Conservation (phyloP, 768 basidiomycete genomes). For the Clitopilus passeckerianus region DNA sequence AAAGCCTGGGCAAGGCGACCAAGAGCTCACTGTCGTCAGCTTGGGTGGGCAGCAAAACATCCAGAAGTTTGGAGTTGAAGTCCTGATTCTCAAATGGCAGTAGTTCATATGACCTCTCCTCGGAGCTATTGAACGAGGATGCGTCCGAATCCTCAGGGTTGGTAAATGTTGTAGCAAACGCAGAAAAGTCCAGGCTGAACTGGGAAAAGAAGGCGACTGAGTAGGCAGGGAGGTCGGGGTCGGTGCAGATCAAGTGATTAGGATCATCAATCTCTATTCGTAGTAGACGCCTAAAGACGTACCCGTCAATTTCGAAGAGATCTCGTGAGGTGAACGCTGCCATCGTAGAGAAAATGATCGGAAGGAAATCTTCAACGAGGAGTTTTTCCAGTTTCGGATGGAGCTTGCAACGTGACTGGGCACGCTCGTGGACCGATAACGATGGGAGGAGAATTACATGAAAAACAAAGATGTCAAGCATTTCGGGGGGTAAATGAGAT, state of each 20-base stretch:
- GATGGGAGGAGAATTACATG: constrained; percentile 27
- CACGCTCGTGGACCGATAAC: constrained; percentile 34
- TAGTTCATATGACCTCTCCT: constrained; percentile 11
- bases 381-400: constrained; percentile 18
- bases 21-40: not conserved
- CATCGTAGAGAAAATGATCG: constrained; percentile 20
- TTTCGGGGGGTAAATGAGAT: constrained; percentile 5
- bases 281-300: constrained; percentile 43
- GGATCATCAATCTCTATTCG: constrained; percentile 24
- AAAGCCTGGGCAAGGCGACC: not conserved
- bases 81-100: constrained; percentile 34
- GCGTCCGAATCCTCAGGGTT: constrained; percentile 11
- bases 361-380: constrained; percentile 36
- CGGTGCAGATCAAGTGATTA: not conserved
- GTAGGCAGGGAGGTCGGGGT: not conserved
- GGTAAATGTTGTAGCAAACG: not conserved
- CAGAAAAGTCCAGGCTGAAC: not conserved
- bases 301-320: constrained; percentile 47
- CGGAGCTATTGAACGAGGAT: not conserved
- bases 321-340: constrained; percentile 13
- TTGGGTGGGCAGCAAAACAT: constrained; percentile 10
- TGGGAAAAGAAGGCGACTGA: not conserved
- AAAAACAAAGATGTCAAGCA: constrained; percentile 18
- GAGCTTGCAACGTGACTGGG: constrained; percentile 24
- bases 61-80: constrained; percentile 19